Evolutionary conservation across 2,329 filamentous ascomycete genomes (phyloP), one percentile per base, ranked within the genome.

Genomic region (Trematosphaeria pertusa): DNA sequence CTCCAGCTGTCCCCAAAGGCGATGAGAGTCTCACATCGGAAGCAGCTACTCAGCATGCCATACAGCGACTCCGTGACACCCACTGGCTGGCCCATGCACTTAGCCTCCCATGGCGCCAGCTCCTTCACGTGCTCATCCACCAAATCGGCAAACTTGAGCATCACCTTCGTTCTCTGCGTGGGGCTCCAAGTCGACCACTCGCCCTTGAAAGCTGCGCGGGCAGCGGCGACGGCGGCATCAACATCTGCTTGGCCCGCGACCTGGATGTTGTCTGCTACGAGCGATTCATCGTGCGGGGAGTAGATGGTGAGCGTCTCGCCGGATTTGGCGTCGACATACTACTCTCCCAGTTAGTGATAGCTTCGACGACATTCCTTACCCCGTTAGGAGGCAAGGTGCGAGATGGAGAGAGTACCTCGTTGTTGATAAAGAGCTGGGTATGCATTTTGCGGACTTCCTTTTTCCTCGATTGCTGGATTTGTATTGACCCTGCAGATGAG

Each of bases 81-180:
- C 19, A 52, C 22, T 7, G 54, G 58, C 41, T 48, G 42, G 1
- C 59, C 61, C 51, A 60, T 61, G 12, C 50, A 43, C 14, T 50
- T 54, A 1, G 43, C 24, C 34, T 62, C 57, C 36, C 54, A 52
- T 4, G 36, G 21, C 12, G 41, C 42, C 34, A 62, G 34, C 17
- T 57, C 55, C 2, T 46, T 36, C 2, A 45, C 47, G 14, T 59
- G 37, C 21, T 51, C 37, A 8, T 63, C 60, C 11, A 61, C 21
- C 9, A 64, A 43, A 20, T 64, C 56, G 3, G 58, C 60, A n/a
- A 64, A 53, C 30, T 59, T 62, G 12, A 51, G 18, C 58, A 63
- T 57, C 20, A 49, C 33, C n/a, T 39, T 35, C 3, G 49, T 9
- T 18, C 58, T 43, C 40, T 59, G 35, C 7, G 14, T 7, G 1